Percentiles rank a stretch among this genome's conserved stretches.
Evolutionary conservation across 176 grass and related monocot genomes (phyloP).

Genomic region (Raddia guianensis): DNA sequence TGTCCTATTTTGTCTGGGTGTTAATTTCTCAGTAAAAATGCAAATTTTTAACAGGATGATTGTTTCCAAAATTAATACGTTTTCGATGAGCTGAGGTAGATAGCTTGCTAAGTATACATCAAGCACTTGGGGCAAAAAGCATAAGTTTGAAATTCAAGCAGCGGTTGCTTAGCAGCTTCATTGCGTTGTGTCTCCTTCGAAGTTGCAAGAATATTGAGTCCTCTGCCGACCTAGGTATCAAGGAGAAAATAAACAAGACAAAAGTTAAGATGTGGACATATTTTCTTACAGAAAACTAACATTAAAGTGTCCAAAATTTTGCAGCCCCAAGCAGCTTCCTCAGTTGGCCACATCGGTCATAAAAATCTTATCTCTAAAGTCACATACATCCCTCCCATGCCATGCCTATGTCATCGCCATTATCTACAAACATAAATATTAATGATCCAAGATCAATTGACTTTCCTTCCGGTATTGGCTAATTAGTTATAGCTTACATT

Average conservation of each 20-base stretch:
- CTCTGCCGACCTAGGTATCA: slow-evolving; percentile 11
- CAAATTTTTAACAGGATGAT: not conserved
- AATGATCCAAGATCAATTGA: slow-evolving; percentile 35
- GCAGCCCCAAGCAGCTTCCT: slow-evolving; percentile 53
- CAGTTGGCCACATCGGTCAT: slow-evolving; percentile 30
- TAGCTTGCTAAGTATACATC: not conserved
- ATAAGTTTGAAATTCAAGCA: not conserved
- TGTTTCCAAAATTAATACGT: not conserved
- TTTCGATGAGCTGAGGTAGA: not conserved
- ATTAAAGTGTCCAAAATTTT: slow-evolving; percentile 25
- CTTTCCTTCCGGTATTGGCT: slow-evolving; percentile 17
- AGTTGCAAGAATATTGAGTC: slow-evolving; percentile 35
- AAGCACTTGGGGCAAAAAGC: not conserved
- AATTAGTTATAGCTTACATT: slow-evolving; percentile 18
- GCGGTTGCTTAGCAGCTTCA: slow-evolving; percentile 44
- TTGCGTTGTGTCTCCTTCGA: not conserved
- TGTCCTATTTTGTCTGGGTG: too few species aligned
- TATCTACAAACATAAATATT: slow-evolving; percentile 31
- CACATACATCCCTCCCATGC: slow-evolving; percentile 49
- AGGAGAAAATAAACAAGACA: not conserved
- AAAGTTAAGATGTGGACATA: slow-evolving; percentile 37
- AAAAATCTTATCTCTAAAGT: slow-evolving; percentile 13
- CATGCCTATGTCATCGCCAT: slow-evolving; percentile 42
- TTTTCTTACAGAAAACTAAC: slow-evolving; percentile 17
- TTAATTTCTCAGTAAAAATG: too few species aligned